Percentiles rank a stretch among this genome's conserved stretches.
Evolutionary conservation across 306 rosid genomes (phyloP).

Genomic region (Fragaria vesca): DNA sequence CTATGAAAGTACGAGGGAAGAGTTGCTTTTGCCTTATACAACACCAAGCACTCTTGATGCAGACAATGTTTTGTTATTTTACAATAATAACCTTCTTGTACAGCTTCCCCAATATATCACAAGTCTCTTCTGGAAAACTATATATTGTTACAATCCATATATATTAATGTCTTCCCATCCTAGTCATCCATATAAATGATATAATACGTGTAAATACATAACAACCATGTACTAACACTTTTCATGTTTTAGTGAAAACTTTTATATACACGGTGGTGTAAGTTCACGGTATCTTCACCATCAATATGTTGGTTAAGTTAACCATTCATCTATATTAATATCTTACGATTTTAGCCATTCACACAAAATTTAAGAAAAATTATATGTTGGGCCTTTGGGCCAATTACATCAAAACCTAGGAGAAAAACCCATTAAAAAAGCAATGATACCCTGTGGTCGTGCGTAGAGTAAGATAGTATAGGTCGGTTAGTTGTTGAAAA

Average conservation of each 20-base stretch:
- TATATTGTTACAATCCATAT: neutral
- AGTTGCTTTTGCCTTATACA: neutral
- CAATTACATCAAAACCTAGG: too few species aligned
- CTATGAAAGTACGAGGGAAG: slow-evolving; percentile 42
- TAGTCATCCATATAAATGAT: neutral
- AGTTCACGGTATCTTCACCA: too few species aligned
- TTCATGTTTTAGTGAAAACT: too few species aligned
- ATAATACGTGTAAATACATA: too few species aligned
- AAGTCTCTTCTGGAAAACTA: neutral
- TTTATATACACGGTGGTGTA: too few species aligned
- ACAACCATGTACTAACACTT: too few species aligned
- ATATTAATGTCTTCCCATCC: too few species aligned
- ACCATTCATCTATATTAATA: too few species aligned
- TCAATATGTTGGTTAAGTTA: too few species aligned
- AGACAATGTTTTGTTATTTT: neutral
- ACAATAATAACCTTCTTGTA: neutral
- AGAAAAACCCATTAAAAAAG: neutral
- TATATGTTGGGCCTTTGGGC: too few species aligned
- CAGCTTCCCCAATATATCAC: neutral
- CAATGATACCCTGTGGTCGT: neutral
- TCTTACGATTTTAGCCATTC: too few species aligned
- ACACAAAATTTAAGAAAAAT: too few species aligned
- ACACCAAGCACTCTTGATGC: neutral
- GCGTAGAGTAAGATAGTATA: neutral
- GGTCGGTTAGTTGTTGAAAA: neutral